Evolutionary conservation across 345 rosid species (phyloP), one percentile per base, ranked within the genome.

Genomic region (Moricandia moricandioides): DNA sequence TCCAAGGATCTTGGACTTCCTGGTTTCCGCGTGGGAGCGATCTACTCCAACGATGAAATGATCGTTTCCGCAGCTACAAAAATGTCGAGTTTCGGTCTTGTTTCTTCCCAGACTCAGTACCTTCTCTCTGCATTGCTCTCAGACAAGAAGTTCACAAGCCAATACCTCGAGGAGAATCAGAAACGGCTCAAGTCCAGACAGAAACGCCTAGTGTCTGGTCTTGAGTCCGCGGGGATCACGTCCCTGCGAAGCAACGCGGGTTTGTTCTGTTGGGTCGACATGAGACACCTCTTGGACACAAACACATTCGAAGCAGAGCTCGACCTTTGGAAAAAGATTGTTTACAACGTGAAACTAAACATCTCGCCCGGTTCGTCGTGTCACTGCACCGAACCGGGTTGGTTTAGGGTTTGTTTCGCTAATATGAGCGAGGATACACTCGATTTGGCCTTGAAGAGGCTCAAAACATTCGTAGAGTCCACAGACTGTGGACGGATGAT

Each of bases 21-120:
- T 49, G 96, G 96, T 69, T 90, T 90, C 76, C 88, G 96, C 31
- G 96, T 90, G 21, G 96, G 91, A 56, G 96, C 91, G 63, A 84
- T 90, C 74, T 88, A 90, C 67, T 88, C 96, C 73, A 87, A 90
- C 77, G 88, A 90, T 27, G 84, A 86, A 58, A 68, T 65, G 72
- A 83, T 90, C 39, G 89, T 90, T 26, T 87, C 91, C 0, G 87
- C 96, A 1, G 93, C 96, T 6, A 90, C 96, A 5, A 90, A 90
- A 69, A 90, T 90, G 96, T 90, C 96, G 54, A 90, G 96, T 71
- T 90, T 90, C 43, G 96, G 96, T 68, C 85, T 88, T 35, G 89
- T 90, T 52, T 90, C 96, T 31, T 88, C 96, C 0, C 96, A 90
- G 51, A 90, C 96, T 27, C 96, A 90, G 5, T 82, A 85, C 56